Evolutionary conservation across 306 rosid genomes (phyloP).

Genomic region (Canavalia ensiformis): DNA sequence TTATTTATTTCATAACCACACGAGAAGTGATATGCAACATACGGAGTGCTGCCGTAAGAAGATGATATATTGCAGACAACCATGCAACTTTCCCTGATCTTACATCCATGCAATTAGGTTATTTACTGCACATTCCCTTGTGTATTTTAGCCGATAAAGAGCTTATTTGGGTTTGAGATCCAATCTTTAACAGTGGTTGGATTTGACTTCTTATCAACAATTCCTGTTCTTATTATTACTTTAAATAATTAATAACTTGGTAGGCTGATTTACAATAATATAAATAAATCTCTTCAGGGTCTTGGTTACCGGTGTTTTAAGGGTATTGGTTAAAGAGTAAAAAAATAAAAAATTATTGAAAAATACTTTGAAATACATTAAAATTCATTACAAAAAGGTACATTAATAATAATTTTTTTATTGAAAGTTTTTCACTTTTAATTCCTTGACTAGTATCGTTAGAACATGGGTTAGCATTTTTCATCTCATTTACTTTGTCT

Average conservation of each 20-base stretch:
- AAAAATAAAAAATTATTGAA: no score
- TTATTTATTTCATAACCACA: not conserved
- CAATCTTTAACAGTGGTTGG: not conserved
- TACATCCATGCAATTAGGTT: slow-evolving; percentile 42
- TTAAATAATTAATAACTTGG: slow-evolving; percentile 3
- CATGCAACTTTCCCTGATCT: slow-evolving; percentile 2
- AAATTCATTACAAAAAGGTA: no score
- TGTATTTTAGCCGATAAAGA: slow-evolving; percentile 11
- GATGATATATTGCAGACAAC: slow-evolving; percentile 23
- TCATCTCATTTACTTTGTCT: no score
- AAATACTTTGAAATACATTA: no score
- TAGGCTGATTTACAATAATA: slow-evolving; percentile 13
- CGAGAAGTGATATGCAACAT: not conserved
- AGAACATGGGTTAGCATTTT: no score
- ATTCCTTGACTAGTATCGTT: no score
- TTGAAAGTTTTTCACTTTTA: no score
- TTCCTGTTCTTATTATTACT: slow-evolving; percentile 6
- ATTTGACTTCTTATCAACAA: not conserved
- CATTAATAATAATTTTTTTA: no score
- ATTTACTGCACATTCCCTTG: slow-evolving; percentile 29
- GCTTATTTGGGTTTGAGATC: slow-evolving; percentile 11
- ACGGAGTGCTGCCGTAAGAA: not conserved
- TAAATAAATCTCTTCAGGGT: not conserved
- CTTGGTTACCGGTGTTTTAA: no score
- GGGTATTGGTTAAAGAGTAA: no score